Percentiles rank a stretch among this genome's conserved stretches.
Evolutionary conservation across 352 stramenopile genomes (phyloP).

Genomic region (Phytopythium ostracodes): DNA sequence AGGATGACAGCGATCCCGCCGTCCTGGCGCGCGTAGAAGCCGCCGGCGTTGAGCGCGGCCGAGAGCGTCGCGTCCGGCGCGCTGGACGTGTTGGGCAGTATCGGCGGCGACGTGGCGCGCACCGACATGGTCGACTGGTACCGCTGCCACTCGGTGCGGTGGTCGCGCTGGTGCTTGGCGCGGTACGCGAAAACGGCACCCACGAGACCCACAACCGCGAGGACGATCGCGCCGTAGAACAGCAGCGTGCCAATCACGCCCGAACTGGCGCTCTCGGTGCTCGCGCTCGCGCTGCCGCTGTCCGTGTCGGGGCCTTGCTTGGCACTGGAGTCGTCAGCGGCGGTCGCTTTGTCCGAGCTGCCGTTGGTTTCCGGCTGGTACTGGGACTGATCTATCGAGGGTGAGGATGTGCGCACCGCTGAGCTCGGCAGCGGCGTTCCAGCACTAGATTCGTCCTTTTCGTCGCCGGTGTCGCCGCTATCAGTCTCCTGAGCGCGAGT

Average conservation of each 20-base stretch:
- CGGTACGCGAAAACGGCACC: conserved; percentile 16
- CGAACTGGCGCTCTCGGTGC: background rate
- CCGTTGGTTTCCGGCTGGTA: background rate
- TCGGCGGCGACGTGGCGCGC: conserved; percentile 2
- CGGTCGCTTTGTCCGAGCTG: background rate
- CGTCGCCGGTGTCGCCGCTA: background rate
- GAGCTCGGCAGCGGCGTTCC: background rate
- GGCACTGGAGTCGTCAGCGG: background rate
- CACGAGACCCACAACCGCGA: conserved; percentile 20
- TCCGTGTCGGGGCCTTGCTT: background rate
- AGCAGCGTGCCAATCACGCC: conserved; percentile 13
- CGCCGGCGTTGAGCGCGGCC: background rate
- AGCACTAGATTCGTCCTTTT: background rate
- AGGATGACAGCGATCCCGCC: conserved; percentile 16
- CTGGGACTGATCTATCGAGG: background rate
- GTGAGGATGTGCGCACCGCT: background rate
- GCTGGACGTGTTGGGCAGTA: background rate
- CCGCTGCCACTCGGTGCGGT: conserved; percentile 10
- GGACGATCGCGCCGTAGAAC: conserved; percentile 30
- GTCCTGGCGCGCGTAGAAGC: conserved; percentile 3
- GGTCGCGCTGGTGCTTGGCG: conserved; percentile 18
- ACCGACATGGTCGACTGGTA: conserved; percentile 7
- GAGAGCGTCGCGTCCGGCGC: conserved; percentile 1
- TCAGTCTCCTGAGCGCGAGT: background rate
- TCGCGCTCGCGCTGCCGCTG: background rate